Percentiles rank a stretch among this genome's conserved stretches.
These are phyloP conservation scores for Magnolia kwangsiensis DNA, from an alignment of 164 flowering plant species.

Conservation along the genomic window DNA sequence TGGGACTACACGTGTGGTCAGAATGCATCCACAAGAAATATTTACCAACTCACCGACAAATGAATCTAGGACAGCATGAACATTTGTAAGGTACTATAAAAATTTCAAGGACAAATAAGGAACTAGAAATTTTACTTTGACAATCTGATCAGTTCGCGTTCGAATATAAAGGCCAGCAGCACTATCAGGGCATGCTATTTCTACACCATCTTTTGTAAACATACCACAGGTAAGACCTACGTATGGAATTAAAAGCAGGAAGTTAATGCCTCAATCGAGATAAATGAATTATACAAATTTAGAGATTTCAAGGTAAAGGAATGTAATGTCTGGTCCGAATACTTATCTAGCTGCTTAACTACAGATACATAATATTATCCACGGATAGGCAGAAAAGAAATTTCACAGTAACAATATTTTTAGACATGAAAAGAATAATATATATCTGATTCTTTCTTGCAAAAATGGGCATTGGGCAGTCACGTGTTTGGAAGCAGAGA, in stretches of 20 bases:
- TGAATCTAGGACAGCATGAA: not conserved
- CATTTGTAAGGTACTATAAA: not conserved
- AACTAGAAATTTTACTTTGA: conserved; percentile 50
- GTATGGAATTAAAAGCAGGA: conserved; percentile 24
- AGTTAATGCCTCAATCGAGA: conserved; percentile 15
- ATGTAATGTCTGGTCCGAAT: no score
- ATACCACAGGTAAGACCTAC: conserved; percentile 90
- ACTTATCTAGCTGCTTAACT: no score
- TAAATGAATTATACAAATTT: not conserved
- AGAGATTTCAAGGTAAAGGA: not conserved
- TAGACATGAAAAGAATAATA: no score
- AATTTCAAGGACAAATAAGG: conserved; percentile 18
- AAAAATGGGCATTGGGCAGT: no score
- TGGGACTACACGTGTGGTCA: no score
- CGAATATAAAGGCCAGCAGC: conserved; percentile 84
- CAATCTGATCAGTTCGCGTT: conserved; percentile 68
- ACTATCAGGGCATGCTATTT: conserved; percentile 78
- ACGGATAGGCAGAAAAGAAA: no score
- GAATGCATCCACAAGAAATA: no score
- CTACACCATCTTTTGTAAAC: conserved; percentile 57
- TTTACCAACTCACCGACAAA: no score
- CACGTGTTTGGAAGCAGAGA: no score
- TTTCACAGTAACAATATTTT: no score
- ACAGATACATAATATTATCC: no score
- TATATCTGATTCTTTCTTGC: no score